Evolutionary conservation across 116 monocot genomes (phyloP).

Genomic region (Trichopus zeylanicus): DNA sequence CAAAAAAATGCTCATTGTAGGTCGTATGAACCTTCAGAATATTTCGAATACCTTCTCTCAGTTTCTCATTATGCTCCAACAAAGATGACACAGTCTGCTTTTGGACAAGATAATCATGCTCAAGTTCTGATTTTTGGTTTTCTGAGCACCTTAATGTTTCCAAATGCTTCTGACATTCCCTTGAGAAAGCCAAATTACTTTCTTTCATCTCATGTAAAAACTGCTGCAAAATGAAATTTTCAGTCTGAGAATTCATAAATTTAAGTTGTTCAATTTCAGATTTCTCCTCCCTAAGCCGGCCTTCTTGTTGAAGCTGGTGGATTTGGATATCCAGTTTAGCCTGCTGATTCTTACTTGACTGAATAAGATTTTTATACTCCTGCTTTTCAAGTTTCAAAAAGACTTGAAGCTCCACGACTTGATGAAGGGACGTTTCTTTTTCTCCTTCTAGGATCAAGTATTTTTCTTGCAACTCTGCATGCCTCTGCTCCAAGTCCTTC

Average conservation of each 20-base stretch:
- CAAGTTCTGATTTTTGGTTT: conserved; percentile 25
- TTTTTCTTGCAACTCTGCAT: conserved; percentile 44
- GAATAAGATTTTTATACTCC: conserved; percentile 26
- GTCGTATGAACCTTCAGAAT: conserved; percentile 23
- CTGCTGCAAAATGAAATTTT: conserved; percentile 44
- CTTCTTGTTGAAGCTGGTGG: conserved; percentile 31
- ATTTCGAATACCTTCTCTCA: conserved; percentile 30
- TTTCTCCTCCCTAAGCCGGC: conserved; percentile 23
- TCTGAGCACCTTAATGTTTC: conserved; percentile 20
- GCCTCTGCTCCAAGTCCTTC: conserved; percentile 33
- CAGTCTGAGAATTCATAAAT: conserved; percentile 29
- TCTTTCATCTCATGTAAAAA: conserved; percentile 54
- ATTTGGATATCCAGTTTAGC: conserved; percentile 32
- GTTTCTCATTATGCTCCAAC: conserved; percentile 33
- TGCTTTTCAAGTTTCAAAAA: conserved; percentile 32
- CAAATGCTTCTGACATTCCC: conserved; percentile 27
- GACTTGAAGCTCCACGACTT: conserved; percentile 37
- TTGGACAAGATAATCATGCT: conserved; percentile 27
- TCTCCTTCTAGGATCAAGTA: conserved; percentile 32
- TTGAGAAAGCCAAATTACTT: conserved; percentile 21
- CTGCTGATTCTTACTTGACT: conserved; percentile 22
- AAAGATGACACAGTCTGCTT: conserved; percentile 21
- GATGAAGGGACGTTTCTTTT: conserved; percentile 26
- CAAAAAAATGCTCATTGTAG: conserved; percentile 7
- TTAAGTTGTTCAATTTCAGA: conserved; percentile 43